A percentile compares a stretch with the other conserved stretches of the same genome.
Conservation (phyloP, 352 stramenopile genomes). For the Globisporangium irregulare region DNA sequence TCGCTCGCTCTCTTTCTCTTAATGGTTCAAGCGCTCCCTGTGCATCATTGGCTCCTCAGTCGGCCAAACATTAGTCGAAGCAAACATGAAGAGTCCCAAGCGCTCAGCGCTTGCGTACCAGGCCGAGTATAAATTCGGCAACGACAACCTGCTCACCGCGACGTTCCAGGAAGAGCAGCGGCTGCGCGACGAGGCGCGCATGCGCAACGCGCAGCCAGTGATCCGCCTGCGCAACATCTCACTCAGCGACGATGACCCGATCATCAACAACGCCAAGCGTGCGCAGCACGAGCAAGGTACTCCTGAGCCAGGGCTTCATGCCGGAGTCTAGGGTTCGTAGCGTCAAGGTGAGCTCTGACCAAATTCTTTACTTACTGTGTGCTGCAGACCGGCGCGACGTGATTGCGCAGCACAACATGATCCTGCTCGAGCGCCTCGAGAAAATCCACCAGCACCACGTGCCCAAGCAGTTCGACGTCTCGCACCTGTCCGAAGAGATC, state of each 20-base stretch:
- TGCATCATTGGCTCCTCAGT: not conserved
- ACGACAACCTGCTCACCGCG: conserved; percentile 59
- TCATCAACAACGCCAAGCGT: conserved; percentile 50
- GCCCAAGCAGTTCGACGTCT: conserved; percentile 62
- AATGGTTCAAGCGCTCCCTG: not conserved
- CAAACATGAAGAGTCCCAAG: conserved; percentile 45
- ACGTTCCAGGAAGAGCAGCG: conserved; percentile 43
- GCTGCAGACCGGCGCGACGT: conserved; percentile 40
- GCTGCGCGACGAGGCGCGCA: conserved; percentile 39
- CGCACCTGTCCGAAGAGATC: conserved; percentile 42
- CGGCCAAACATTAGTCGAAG: not conserved
- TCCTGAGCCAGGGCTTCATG: not conserved
- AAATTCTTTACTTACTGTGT: not conserved
- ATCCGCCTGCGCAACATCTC: conserved; percentile 31
- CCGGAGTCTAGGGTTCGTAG: not conserved
- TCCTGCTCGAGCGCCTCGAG: conserved; percentile 47
- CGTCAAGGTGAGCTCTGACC: not conserved
- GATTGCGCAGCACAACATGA: conserved; percentile 50
- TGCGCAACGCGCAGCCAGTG: conserved; percentile 44
- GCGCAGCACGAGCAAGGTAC: conserved; percentile 56
- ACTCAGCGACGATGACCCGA: conserved; percentile 20
- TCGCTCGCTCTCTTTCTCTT: not conserved
- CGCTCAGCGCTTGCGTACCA: conserved; percentile 42
- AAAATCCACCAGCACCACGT: conserved; percentile 46
- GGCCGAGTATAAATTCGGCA: conserved; percentile 63